phyloP scores from a whole-genome alignment of 2,329 filamentous ascomycete species.

The Fusarium euwallaceae region DNA sequence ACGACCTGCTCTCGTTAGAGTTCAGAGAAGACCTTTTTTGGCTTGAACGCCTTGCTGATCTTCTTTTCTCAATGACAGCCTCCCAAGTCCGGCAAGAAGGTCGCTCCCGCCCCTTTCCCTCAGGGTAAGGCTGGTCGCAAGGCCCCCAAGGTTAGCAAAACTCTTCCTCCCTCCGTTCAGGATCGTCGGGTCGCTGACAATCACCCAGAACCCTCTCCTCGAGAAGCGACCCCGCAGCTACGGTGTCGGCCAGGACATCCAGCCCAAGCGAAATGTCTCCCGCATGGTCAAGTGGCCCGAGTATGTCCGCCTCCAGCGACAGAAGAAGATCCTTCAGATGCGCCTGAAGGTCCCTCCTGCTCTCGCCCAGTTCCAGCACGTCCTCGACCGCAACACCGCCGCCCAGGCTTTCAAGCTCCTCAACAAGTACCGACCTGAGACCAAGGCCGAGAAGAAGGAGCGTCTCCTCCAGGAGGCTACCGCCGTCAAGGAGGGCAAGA shows the following conservation, averaged over 20 bases:
- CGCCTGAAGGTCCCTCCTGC: constrained; percentile 98
- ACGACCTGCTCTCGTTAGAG: constrained; percentile 84
- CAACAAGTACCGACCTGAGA: constrained; percentile 99
- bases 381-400: constrained; percentile 96
- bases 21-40: constrained; percentile 83
- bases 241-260: constrained; percentile 98
- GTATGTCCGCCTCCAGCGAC: constrained; percentile 97
- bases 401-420: constrained; percentile 98
- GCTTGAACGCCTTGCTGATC: constrained; percentile 91
- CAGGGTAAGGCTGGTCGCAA: constrained; percentile 97
- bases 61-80: constrained; percentile 99
- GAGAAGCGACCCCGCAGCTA: constrained; percentile 98
- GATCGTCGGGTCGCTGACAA: not conserved
- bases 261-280: constrained; percentile 93
- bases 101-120: constrained; percentile 96
- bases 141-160: constrained; percentile 86
- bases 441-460: constrained; percentile 99
- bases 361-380: constrained; percentile 97
- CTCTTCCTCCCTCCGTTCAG: not conserved
- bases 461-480: constrained; percentile 98
- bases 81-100: constrained; percentile 98
- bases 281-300: constrained; percentile 99
- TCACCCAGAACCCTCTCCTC: constrained; percentile 91
- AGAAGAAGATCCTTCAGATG: constrained; percentile 95
- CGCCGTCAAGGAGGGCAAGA: constrained; percentile 98